Evolutionary conservation across 208 protist genomes (phyloP), one percentile per base, ranked within the genome.

Genomic region (Trypanosoma cruzi): DNA sequence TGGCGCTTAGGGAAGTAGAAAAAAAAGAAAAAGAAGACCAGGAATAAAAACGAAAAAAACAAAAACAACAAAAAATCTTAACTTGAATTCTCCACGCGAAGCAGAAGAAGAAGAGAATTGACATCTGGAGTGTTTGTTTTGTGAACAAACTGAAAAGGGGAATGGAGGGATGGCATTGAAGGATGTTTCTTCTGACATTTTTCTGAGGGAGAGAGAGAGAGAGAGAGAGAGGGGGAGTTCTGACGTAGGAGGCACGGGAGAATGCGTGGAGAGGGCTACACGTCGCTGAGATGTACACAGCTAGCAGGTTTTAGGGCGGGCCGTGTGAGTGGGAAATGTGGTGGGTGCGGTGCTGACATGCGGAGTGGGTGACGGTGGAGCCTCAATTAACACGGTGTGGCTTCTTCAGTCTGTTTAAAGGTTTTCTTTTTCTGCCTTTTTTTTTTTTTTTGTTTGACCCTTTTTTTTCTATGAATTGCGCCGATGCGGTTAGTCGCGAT

Each of bases 351-450:
- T 44, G 40, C 40, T 13, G 40, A 44, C 3, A 11, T 40, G 48
- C 18, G 22, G 5, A 4, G 16, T 40, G 26, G 36, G 56, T 64
- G 0, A 20, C 18, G 0, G 37, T 52, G 34, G 36, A 16, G 40
- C 10, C 40, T 44, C 40, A 44, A 44, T 7, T 14, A 4, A 13
- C 40, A 13, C 40, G 40, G 40, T 13, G 8, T 18, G 18, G 40
- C 4, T 58, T n/a, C n/a, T n/a, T n/a, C n/a, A n/a, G n/a, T n/a
- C n/a, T n/a, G n/a, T n/a, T n/a, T n/a, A n/a, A n/a, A n/a, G n/a
- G 14, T 66, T 64, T 37, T 36, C 70, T 58, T 32, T 69, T 68
- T 22, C 2, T 59, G 29, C 37, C 22, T 18, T 59, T 59, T 18
- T 59, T 32, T 22, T 26, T 59, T n/a, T n/a, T n/a, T n/a, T n/a